Conservation (phyloP, 495 filamentous ascomycete genomes). For the Tuber calosporum region DNA sequence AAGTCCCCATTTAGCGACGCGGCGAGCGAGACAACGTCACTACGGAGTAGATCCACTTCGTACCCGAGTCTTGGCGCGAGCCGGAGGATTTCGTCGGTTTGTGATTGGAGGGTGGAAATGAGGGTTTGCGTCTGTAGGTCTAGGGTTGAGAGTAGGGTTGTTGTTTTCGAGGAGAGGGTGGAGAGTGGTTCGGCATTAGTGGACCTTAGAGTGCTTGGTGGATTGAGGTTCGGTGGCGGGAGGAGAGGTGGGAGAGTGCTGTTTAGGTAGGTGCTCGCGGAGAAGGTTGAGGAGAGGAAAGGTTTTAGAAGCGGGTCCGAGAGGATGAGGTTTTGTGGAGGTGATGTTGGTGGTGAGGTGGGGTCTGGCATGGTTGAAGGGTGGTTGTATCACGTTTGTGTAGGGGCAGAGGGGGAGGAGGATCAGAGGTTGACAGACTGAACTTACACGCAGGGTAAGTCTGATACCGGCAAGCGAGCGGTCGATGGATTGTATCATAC, state of each 20-base stretch:
- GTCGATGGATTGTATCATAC: too few relatives aligned
- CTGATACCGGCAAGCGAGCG: not conserved
- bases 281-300: constrained; percentile 68
- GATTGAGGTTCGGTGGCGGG: constrained; percentile 41
- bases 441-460: not conserved
- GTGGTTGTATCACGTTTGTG: not conserved
- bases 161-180: constrained; percentile 71
- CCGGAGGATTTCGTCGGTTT: constrained; percentile 91
- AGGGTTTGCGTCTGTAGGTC: constrained; percentile 78
- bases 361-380: not conserved
- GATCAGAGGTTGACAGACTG: not conserved
- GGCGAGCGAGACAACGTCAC: constrained; percentile 72
- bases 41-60: constrained; percentile 85
- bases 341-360: not conserved
- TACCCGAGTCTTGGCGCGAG: constrained; percentile 81
- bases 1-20: constrained; percentile 65
- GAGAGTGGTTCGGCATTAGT: constrained; percentile 56
- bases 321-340: constrained; percentile 44
- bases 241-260: constrained; percentile 60
- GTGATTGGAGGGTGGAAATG: constrained; percentile 71
- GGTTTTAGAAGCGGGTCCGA: constrained; percentile 56
- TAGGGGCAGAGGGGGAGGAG: too few relatives aligned
- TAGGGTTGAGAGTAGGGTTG: constrained; percentile 75
- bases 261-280: constrained; percentile 76
- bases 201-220: constrained; percentile 32